Percentiles rank a stretch among this genome's conserved stretches.
Conservation (phyloP, 2,329 filamentous ascomycete genomes). For the Penicillium sp. region DNA sequence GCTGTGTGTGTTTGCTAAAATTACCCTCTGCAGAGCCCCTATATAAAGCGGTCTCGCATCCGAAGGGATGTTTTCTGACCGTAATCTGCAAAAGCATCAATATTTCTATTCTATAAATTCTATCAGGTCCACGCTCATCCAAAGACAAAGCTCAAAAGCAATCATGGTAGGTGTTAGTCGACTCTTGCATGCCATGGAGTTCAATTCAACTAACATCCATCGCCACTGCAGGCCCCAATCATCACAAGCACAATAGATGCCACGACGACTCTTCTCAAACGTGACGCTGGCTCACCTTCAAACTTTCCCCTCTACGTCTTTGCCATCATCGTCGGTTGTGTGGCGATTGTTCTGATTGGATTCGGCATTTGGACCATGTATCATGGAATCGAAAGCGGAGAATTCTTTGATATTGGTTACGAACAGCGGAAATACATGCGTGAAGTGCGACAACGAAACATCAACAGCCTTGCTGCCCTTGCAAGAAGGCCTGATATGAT, state of each 20-base stretch:
- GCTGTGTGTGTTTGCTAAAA: neutral
- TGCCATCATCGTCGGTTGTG: conserved; percentile 34
- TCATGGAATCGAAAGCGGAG: conserved; percentile 25
- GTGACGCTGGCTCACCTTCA: conserved; percentile 11
- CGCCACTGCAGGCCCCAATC: neutral
- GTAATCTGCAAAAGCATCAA: neutral
- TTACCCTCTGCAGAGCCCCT: neutral
- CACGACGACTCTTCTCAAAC: conserved; percentile 20
- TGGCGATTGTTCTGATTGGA: conserved; percentile 28
- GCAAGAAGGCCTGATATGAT: conserved; percentile 28
- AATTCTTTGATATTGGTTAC: conserved; percentile 19
- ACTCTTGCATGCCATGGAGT: neutral
- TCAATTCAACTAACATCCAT: conserved; percentile 1
- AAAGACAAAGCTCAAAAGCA: neutral
- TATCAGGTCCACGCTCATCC: neutral
- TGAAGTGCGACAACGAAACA: conserved; percentile 28
- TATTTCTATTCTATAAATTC: neutral
- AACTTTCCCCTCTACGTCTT: conserved; percentile 31
- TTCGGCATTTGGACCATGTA: conserved; percentile 27
- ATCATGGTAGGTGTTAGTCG: neutral
- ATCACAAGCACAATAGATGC: conserved; percentile 6
- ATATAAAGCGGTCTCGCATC: conserved; percentile 8
- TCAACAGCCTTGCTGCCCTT: conserved; percentile 28
- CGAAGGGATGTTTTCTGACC: too few species aligned
- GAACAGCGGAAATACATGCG: conserved; percentile 39